phyloP scores from a whole-genome alignment of 2,329 filamentous ascomycete species.

The Endothia cerciana region DNA sequence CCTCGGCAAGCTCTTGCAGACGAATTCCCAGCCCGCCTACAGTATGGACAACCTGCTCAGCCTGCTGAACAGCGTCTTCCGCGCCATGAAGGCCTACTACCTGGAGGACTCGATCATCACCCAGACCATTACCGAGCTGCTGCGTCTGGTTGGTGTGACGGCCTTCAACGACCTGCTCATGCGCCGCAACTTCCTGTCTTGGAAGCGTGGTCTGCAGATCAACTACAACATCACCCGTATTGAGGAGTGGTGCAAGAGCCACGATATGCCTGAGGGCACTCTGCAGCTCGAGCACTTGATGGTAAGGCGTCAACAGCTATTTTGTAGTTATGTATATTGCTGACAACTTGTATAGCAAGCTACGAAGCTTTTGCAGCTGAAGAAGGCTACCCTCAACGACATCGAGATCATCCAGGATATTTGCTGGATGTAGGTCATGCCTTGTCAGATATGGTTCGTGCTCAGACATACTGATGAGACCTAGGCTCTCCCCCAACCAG shows the following conservation, averaged over 20 bases:
- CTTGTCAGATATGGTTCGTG: too few relatives aligned
- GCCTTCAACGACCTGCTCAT: slow-evolving; percentile 98
- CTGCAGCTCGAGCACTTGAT: slow-evolving; percentile 97
- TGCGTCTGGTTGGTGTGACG: slow-evolving; percentile 92
- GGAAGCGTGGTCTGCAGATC: slow-evolving; percentile 98
- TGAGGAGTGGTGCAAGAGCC: slow-evolving; percentile 99
- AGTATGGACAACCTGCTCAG: slow-evolving; percentile 99
- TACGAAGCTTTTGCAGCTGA: slow-evolving; percentile 95
- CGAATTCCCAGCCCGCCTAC: slow-evolving; percentile 89
- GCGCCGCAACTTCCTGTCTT: slow-evolving; percentile 97
- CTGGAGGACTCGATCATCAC: slow-evolving; percentile 95
- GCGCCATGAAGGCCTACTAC: slow-evolving; percentile 98
- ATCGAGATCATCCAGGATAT: slow-evolving; percentile 99
- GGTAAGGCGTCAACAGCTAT: slow-evolving; percentile 55
- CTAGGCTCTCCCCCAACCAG: slow-evolving; percentile 93
- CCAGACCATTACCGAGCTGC: slow-evolving; percentile 91
- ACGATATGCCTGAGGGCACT: slow-evolving; percentile 98
- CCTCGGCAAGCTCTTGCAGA: slow-evolving; percentile 92
- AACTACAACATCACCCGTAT: slow-evolving; percentile 99
- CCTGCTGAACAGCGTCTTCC: slow-evolving; percentile 94
- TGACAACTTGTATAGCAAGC: slow-evolving; percentile 69
- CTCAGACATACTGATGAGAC: slow-evolving; percentile 14
- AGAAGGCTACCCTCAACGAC: slow-evolving; percentile 98
- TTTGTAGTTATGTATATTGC: slow-evolving; percentile 16
- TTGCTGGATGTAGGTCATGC: slow-evolving; percentile 89